Percentiles rank a stretch among this genome's conserved stretches.
These are phyloP conservation scores for Epichloe festucae DNA, from an alignment of 2,329 filamentous ascomycete species.

Conservation along the genomic window DNA sequence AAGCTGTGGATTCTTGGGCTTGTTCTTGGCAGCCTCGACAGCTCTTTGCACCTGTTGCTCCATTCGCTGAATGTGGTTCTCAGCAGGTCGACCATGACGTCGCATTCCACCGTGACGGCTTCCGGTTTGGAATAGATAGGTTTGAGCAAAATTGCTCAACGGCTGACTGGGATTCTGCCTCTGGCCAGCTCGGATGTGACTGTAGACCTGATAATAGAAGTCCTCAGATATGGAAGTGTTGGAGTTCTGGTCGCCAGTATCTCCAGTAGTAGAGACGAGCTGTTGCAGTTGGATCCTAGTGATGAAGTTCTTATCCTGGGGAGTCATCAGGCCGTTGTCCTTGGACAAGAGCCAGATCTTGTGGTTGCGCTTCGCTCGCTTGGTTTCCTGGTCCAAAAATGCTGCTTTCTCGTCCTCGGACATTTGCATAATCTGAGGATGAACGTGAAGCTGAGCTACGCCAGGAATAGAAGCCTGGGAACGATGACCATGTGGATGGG, in stretches of 20 bases:
- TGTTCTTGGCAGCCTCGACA: slow-evolving; percentile 92
- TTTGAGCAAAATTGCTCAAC: slow-evolving; percentile 91
- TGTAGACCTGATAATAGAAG: slow-evolving; percentile 98
- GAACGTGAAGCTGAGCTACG: slow-evolving; percentile 21
- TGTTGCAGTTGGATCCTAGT: slow-evolving; percentile 96
- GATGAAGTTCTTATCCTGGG: slow-evolving; percentile 98
- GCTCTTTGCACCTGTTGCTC: slow-evolving; percentile 97
- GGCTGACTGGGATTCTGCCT: slow-evolving; percentile 88
- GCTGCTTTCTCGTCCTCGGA: slow-evolving; percentile 73
- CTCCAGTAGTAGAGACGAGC: slow-evolving; percentile 82
- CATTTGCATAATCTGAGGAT: slow-evolving; percentile 48
- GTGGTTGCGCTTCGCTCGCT: slow-evolving; percentile 91
- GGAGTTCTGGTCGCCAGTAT: slow-evolving; percentile 63
- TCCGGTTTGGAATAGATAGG: slow-evolving; percentile 91
- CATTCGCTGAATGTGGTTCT: slow-evolving; percentile 98
- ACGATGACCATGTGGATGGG: slow-evolving; percentile 28
- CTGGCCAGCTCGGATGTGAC: slow-evolving; percentile 80
- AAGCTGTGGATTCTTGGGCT: slow-evolving; percentile 94
- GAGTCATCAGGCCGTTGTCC: slow-evolving; percentile 96
- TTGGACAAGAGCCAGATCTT: slow-evolving; percentile 91
- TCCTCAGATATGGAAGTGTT: slow-evolving; percentile 80
- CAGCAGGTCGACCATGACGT: slow-evolving; percentile 67
- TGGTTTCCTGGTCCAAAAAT: slow-evolving; percentile 82
- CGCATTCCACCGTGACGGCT: slow-evolving; percentile 63
- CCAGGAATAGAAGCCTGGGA: slow-evolving; percentile 37